phyloP scores from a whole-genome alignment of 805 yeast genomes.

The Yarrowia osloensis region DNA sequence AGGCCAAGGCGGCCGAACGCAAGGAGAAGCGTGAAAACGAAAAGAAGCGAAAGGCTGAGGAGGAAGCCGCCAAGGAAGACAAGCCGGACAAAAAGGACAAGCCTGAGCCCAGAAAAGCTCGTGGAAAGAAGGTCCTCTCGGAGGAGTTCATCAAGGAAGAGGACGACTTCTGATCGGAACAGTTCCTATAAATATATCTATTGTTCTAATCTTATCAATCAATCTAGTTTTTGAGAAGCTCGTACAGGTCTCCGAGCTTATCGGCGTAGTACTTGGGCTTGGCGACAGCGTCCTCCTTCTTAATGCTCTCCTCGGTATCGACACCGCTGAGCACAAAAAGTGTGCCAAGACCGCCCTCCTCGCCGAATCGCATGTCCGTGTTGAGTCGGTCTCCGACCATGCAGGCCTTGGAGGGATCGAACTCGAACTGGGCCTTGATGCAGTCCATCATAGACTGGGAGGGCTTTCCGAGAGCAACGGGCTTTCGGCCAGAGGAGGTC shows the following conservation, averaged over 20 bases:
- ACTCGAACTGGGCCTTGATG: slow-evolving; percentile 63
- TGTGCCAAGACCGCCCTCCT: slow-evolving; percentile 83
- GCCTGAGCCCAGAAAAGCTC: slow-evolving; percentile 1
- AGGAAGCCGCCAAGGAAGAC: not conserved
- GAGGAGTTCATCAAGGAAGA: slow-evolving; percentile 16
- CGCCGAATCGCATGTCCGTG: slow-evolving; percentile 92
- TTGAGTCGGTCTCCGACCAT: slow-evolving; percentile 96
- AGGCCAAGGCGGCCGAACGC: not conserved
- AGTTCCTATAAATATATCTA: not conserved
- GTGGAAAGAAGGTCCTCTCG: not conserved
- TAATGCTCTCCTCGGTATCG: slow-evolving; percentile 68
- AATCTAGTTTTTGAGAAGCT: slow-evolving; percentile 42
- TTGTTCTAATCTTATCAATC: not conserved
- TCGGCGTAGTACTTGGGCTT: slow-evolving; percentile 70
- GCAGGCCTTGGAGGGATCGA: slow-evolving; percentile 60
- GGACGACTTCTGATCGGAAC: not conserved
- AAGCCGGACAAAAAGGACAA: not conserved
- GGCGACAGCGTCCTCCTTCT: slow-evolving; percentile 45
- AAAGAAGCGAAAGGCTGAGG: slow-evolving; percentile 16
- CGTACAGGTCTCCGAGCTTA: slow-evolving; percentile 76
- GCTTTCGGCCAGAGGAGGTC: slow-evolving; percentile 74
- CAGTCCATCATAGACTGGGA: slow-evolving; percentile 86
- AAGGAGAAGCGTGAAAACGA: not conserved
- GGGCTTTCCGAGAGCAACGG: slow-evolving; percentile 93
- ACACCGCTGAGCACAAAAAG: slow-evolving; percentile 89